Evolutionary conservation across 2,329 filamentous ascomycete genomes (phyloP).

Genomic region (Xylariaceae sp.): DNA sequence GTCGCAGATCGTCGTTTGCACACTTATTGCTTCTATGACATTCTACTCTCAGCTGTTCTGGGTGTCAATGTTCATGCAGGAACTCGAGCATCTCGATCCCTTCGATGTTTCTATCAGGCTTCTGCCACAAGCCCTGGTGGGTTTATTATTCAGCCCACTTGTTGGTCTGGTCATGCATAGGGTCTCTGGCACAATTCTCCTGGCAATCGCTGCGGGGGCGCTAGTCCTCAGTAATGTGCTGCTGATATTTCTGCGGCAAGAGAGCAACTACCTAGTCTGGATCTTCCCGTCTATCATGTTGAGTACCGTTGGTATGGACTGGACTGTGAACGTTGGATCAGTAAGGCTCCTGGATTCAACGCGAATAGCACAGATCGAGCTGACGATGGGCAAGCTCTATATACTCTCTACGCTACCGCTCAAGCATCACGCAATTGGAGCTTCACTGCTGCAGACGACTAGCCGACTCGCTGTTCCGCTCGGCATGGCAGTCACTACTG

Average conservation of each 20-base stretch:
- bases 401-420: conserved; percentile 23
- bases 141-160: conserved; percentile 24
- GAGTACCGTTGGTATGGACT: conserved; percentile 27
- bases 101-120: conserved; percentile 24
- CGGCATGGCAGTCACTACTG: conserved; percentile 24
- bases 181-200: conserved; percentile 18
- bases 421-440: conserved; percentile 23
- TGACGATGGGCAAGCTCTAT: conserved; percentile 19
- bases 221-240: conserved; percentile 23
- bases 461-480: conserved; percentile 25
- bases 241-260: conserved; percentile 22
- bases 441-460: conserved; percentile 24
- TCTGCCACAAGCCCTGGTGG: conserved; percentile 26
- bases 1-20: conserved; percentile 19
- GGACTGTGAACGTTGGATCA: conserved; percentile 27
- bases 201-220: conserved; percentile 17
- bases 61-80: conserved; percentile 27
- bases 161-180: conserved; percentile 24
- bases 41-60: conserved; percentile 27
- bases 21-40: conserved; percentile 23
- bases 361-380: too few species aligned
- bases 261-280: conserved; percentile 23
- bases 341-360: too few species aligned
- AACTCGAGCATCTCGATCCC: conserved; percentile 21
- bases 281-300: conserved; percentile 25